Evolutionary conservation across 768 basidiomycete genomes (phyloP), one percentile per base, ranked within the genome.

Genomic region (Cubamyces lactineus): DNA sequence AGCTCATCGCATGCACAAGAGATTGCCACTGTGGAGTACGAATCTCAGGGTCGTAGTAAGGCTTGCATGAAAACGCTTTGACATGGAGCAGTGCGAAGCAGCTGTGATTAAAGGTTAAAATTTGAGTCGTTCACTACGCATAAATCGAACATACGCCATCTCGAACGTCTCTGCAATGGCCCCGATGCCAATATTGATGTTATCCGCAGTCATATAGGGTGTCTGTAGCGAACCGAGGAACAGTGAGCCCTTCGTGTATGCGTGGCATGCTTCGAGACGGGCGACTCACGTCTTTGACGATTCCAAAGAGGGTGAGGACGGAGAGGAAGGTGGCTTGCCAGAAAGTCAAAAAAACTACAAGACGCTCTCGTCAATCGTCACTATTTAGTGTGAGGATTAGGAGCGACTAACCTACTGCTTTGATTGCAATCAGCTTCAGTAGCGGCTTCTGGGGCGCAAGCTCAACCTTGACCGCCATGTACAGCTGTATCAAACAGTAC

Each of bases 401-500:
- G 63, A 15, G 3, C 6, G 2, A 71, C 83, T 57, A 39, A 86
- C 87, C 86, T 48, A 89, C 87, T 56, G 87, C 86, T 71, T 92
- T 93, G 66, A 91, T 77, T 11, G 88, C 80, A 66, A 91, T 82
- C 9, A 91, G 73, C 71, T 90, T 89, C 19, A 90, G 72, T 16
- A 91, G 68, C 2, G 89, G 90, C 51, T 80, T 79, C 55, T 84
- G 82, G 0, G 81, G 82, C 11, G 79, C 75, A n/a, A 92, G 76
- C 46, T 84, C 76, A 13, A 72, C 73, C 7, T 84, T 73, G 16
- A 91, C 78, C 0, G 83, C 73, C 8, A 89, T 65, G 67, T 89
- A 91, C 17, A 93, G 74, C 70, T 92, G 90, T 21, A 92, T 74
- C 59, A 89, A 72, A 70, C 87, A 89, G 71, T 89, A 92, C 89